Evolutionary conservation across 495 filamentous ascomycete species (phyloP).

Genomic region (Podospora fimiseda): DNA sequence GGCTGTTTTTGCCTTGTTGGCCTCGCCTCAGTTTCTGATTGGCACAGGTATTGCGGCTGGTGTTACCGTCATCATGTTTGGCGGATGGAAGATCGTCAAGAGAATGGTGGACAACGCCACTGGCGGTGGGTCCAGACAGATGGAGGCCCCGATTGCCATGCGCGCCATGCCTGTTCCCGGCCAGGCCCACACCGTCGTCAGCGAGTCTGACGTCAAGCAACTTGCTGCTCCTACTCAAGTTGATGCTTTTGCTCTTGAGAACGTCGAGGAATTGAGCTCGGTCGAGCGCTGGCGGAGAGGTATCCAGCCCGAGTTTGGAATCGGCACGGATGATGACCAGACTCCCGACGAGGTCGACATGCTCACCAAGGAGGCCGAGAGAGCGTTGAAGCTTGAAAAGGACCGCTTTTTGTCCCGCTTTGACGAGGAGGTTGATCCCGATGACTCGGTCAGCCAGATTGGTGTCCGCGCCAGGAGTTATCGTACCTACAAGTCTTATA

Average conservation of each 20-base stretch:
- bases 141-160: conserved; percentile 50
- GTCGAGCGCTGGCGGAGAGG: conserved; percentile 86
- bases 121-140: conserved; percentile 33
- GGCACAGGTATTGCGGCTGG: conserved; percentile 83
- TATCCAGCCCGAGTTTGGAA: conserved; percentile 37
- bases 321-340: conserved; percentile 47
- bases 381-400: conserved; percentile 34
- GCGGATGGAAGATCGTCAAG: conserved; percentile 95
- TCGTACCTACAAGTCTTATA: conserved; percentile 17
- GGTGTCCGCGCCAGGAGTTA: conserved; percentile 13
- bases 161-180: conserved; percentile 20
- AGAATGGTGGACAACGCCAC: conserved; percentile 48
- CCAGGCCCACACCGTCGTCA: not conserved
- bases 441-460: conserved; percentile 24
- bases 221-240: conserved; percentile 21
- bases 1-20: conserved; percentile 77
- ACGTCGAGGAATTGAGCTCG: conserved; percentile 45
- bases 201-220: not conserved
- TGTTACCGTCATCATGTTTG: conserved; percentile 87
- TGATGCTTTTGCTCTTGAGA: conserved; percentile 46
- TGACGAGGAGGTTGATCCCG: conserved; percentile 21
- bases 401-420: not conserved
- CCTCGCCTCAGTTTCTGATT: conserved; percentile 87
- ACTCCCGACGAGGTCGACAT: conserved; percentile 65
- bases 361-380: conserved; percentile 70